Percentiles rank a stretch among this genome's conserved stretches.
Conservation (phyloP, 2,329 filamentous ascomycete genomes). For the Monosporascus sp. region DNA sequence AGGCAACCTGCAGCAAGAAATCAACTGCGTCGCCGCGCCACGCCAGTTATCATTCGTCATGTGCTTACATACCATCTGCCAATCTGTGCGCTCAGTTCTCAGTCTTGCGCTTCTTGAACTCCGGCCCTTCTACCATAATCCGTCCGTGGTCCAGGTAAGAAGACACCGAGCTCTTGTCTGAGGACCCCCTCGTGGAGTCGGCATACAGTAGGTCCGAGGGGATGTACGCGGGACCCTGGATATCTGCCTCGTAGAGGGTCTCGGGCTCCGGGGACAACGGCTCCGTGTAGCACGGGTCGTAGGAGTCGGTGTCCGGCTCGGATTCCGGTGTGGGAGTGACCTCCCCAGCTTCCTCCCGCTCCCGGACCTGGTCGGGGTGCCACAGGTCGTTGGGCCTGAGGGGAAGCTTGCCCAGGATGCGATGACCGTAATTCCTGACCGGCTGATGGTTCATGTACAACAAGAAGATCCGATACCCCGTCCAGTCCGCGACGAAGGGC, state of each 20-base stretch:
- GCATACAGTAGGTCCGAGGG: too few species aligned
- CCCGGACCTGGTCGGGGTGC: constrained; percentile 2
- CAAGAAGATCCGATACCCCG: constrained; percentile 8
- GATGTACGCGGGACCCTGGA: not conserved
- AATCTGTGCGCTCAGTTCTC: too few species aligned
- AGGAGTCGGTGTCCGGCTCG: not conserved
- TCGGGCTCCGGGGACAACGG: not conserved
- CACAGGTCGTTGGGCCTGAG: constrained; percentile 5
- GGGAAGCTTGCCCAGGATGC: constrained; percentile 4
- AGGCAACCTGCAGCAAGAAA: too few species aligned
- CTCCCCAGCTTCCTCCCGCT: not conserved
- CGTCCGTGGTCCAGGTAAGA: too few species aligned
- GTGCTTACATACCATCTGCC: too few species aligned
- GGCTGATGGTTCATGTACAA: constrained; percentile 7
- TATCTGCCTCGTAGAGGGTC: not conserved
- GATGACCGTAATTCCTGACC: constrained; percentile 7
- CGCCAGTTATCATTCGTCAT: too few species aligned
- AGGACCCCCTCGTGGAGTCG: too few species aligned
- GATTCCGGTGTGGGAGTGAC: not conserved
- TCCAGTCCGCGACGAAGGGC: constrained; percentile 10
- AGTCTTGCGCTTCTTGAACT: too few species aligned
- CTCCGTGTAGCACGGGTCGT: not conserved
- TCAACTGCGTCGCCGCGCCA: too few species aligned
- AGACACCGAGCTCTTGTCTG: too few species aligned
- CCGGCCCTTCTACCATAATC: too few species aligned